These are phyloP conservation scores for Thraustotheca clavata DNA, from an alignment of 352 stramenopile genomes.

Conservation along the genomic window DNA sequence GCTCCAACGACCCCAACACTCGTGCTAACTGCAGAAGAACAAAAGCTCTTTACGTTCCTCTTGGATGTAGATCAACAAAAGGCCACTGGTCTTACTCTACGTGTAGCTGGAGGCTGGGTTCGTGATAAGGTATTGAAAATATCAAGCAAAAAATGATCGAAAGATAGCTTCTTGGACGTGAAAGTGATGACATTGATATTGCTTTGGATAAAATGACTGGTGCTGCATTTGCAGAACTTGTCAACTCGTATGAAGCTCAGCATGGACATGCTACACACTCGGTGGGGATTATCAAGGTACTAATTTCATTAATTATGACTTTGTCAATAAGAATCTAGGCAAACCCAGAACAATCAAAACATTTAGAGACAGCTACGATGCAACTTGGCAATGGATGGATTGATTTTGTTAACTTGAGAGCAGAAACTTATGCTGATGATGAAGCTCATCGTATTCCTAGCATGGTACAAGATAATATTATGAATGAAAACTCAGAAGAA, in stretches of 20 bases:
- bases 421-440: constrained; percentile 88
- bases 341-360: constrained; percentile 93
- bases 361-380: constrained; percentile 98
- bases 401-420: constrained; percentile 97
- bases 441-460: constrained; percentile 61
- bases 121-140: constrained; percentile 81
- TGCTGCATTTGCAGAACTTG: constrained; percentile 85
- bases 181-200: constrained; percentile 96
- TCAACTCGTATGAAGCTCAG: constrained; percentile 52
- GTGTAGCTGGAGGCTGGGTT: constrained; percentile 98
- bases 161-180: constrained; percentile 56
- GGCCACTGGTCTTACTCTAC: constrained; percentile 64
- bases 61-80: constrained; percentile 49
- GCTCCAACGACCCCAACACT: constrained; percentile 22
- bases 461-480: constrained; percentile 25
- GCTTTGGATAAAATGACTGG: constrained; percentile 95
- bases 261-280: constrained; percentile 39
- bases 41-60: constrained; percentile 56
- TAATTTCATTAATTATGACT: no score
- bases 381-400: constrained; percentile 88
- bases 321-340: constrained; percentile 17
- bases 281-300: constrained; percentile 57
- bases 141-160: neutral
- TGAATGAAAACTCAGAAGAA: no score
- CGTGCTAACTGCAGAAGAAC: constrained; percentile 37